Percentiles rank a stretch among this genome's conserved stretches.
phyloP scores from a whole-genome alignment of 108 stramenopile genomes.

The Fragilaria radians region DNA sequence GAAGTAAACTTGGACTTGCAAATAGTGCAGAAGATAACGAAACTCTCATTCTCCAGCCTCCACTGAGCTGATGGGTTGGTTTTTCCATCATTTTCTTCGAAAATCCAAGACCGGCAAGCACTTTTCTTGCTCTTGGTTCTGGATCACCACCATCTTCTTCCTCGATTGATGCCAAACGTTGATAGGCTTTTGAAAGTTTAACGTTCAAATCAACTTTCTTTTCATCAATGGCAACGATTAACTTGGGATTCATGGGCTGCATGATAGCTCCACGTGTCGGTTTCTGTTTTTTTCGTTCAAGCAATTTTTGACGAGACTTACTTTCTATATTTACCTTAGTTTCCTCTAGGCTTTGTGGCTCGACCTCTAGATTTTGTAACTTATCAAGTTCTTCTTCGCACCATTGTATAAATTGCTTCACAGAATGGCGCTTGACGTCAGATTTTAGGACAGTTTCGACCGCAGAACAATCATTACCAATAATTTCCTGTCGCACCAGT shows the following conservation, averaged over 20 bases:
- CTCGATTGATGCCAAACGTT: conserved; percentile 52
- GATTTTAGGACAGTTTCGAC: conserved; percentile 61
- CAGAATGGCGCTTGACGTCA: conserved; percentile 61
- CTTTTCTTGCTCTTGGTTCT: conserved; percentile 57
- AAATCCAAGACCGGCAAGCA: conserved; percentile 81
- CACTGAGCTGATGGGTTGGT: conserved; percentile 70
- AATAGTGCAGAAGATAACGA: conserved; percentile 87
- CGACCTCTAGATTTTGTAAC: conserved; percentile 29
- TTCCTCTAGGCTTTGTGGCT: not conserved
- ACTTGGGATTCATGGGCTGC: conserved; percentile 13
- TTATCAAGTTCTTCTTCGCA: conserved; percentile 43
- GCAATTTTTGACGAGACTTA: conserved; percentile 35
- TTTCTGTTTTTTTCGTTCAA: conserved; percentile 18
- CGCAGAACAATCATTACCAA: conserved; percentile 52
- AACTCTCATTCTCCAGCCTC: conserved; percentile 97
- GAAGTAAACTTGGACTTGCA: conserved; percentile 71
- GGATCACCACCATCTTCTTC: conserved; percentile 54
- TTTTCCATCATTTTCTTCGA: conserved; percentile 74
- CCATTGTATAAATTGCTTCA: conserved; percentile 46
- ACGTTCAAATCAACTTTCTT: conserved; percentile 26
- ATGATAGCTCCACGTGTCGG: conserved; percentile 3
- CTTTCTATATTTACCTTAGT: conserved; percentile 1
- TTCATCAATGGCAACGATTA: conserved; percentile 20
- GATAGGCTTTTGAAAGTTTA: conserved; percentile 41
- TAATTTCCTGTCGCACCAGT: conserved; percentile 65